A percentile compares a stretch with the other conserved stretches of the same genome.
These are phyloP conservation scores for Sordaria brevicollis DNA, from an alignment of 495 filamentous ascomycete species.

Conservation along the genomic window DNA sequence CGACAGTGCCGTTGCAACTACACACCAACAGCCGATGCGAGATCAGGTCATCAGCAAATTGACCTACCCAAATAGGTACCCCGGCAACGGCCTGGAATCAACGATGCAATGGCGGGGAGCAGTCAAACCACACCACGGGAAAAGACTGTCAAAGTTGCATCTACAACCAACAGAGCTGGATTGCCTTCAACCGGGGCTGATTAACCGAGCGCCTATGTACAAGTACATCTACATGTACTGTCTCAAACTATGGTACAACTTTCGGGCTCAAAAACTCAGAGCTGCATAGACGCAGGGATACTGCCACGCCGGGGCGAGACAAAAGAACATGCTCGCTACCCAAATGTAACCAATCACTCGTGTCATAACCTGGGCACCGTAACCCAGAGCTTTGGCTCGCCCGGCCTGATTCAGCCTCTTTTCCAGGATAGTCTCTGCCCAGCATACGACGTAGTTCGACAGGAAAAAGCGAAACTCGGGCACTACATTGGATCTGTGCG, in stretches of 20 bases:
- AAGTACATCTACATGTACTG: too few species aligned
- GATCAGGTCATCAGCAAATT: background rate
- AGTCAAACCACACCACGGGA: background rate
- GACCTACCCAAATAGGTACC: background rate
- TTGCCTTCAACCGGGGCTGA: background rate
- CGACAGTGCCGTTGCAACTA: background rate
- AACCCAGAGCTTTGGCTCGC: background rate
- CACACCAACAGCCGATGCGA: background rate
- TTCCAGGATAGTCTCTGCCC: background rate
- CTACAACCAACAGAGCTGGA: background rate
- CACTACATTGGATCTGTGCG: background rate
- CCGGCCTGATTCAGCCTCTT: background rate
- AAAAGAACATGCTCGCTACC: background rate
- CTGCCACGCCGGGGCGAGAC: background rate
- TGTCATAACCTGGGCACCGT: background rate
- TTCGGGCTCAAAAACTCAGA: background rate
- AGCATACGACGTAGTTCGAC: conserved; percentile 6
- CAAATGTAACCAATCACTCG: background rate
- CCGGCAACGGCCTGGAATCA: too few species aligned
- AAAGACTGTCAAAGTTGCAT: background rate
- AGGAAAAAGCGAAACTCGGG: conserved; percentile 12
- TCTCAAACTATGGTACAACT: too few species aligned
- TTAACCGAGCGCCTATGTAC: background rate
- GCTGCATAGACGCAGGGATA: background rate
- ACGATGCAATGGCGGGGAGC: background rate